Evolutionary conservation across 257 asterid species (phyloP).

Genomic region (Oldenlandia corymbosa): DNA sequence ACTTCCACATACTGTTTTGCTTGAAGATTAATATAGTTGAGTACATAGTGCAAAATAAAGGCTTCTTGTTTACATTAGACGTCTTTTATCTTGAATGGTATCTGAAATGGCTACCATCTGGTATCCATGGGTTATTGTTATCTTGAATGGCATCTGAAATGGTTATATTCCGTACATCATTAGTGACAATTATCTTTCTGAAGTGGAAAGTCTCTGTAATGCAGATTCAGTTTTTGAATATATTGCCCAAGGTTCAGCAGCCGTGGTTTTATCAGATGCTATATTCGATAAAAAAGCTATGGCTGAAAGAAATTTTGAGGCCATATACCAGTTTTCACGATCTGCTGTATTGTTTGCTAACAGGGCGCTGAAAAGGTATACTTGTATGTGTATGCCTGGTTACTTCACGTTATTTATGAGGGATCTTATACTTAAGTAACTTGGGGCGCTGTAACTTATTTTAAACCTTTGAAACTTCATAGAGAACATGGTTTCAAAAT

Average conservation of each 20-base stretch:
- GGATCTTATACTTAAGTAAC: slow-evolving; percentile 19
- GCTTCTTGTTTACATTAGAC: no score
- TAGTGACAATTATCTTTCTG: not conserved
- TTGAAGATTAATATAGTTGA: no score
- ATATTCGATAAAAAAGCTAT: slow-evolving; percentile 62
- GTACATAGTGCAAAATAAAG: no score
- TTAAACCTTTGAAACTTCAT: no score
- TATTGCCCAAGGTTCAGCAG: slow-evolving; percentile 59
- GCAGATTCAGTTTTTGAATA: slow-evolving; percentile 54
- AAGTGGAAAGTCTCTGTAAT: not conserved
- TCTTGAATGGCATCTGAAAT: not conserved
- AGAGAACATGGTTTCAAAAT: no score
- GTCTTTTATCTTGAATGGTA: not conserved
- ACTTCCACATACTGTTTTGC: no score
- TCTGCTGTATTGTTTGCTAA: slow-evolving; percentile 39
- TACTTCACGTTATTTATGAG: no score
- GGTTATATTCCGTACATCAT: no score
- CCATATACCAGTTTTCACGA: slow-evolving; percentile 42
- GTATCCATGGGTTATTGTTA: no score
- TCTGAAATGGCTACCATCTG: no score
- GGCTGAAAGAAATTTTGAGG: slow-evolving; percentile 34
- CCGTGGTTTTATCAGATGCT: slow-evolving; percentile 82
- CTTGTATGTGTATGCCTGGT: not conserved
- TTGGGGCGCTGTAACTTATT: not conserved
- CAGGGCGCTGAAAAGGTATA: slow-evolving; percentile 32